Conservation (phyloP, 208 protist species). For the Trypanosoma congolense region DNA sequence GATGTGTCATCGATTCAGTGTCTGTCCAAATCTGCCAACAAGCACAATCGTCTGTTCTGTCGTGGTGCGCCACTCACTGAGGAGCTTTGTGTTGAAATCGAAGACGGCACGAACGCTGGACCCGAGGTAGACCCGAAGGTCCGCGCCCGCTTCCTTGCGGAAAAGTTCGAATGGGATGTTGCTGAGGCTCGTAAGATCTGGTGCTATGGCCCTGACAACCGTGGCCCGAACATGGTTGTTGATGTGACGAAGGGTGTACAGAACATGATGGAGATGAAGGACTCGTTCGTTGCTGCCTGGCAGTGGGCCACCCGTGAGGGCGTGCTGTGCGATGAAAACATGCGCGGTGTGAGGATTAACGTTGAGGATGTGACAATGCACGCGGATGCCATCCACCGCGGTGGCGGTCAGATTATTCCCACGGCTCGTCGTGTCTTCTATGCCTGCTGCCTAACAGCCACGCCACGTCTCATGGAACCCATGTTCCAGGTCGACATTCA, state of each 20-base stretch:
- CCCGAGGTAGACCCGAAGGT: conserved; percentile 90
- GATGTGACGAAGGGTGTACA: conserved; percentile 96
- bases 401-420: conserved; percentile 97
- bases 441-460: conserved; percentile 90
- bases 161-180: conserved; percentile 91
- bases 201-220: conserved; percentile 95
- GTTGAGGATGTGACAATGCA: conserved; percentile 97
- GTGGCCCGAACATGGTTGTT: conserved; percentile 96
- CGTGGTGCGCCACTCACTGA: conserved; percentile 91
- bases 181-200: conserved; percentile 96
- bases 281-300: conserved; percentile 94
- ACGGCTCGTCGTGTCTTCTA: conserved; percentile 93
- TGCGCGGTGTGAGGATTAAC: conserved; percentile 96
- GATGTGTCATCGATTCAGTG: conserved; percentile 92
- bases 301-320: conserved; percentile 94
- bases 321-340: conserved; percentile 94
- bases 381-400: conserved; percentile 98
- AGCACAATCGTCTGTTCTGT: conserved; percentile 99
- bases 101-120: conserved; percentile 79
- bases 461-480: conserved; percentile 95
- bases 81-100: conserved; percentile 92
- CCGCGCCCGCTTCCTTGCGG: conserved; percentile 83
- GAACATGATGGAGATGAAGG: conserved; percentile 99
- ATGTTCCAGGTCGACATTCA: conserved; percentile 98
- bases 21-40: conserved; percentile 93